Base-by-base conservation (phyloP, 768 basidiomycete species). In the Coprinellus micaceus region DNA sequence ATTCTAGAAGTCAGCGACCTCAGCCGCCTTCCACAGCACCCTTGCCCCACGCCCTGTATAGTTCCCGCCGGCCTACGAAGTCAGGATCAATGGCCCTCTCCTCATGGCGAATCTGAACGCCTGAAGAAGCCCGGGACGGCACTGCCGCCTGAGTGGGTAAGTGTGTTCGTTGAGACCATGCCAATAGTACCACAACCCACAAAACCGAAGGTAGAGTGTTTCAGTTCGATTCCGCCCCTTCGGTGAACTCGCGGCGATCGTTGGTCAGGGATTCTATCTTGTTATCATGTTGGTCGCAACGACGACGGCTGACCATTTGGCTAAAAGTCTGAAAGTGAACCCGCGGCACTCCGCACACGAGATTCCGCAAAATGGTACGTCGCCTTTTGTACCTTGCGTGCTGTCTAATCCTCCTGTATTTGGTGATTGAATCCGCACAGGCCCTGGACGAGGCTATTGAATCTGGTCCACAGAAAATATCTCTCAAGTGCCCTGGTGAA, bases 371-470 rank as follows among this genome's bases (percentile, higher is more conserved):
- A 80, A 79, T 63, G 88, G 94, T 97, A 66, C 58, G 84, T 74
- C 7, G 40, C 10, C 19, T 25, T 17, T 47, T 25, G 22, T 41
- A 29, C 7, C 44, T 26, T 37, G 45, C 24, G 6, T 17, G 7
- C 11, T 13, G 7, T 29, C 33, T 47, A 48, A n/a, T 55, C 25
- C 22, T 40, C 50, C 54, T 25, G 53, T 45, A 47, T 40, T 10
- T 63, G 91, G 91, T 90, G 84, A 70, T 76, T 56, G 74, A 79
- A 52, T 72, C 76, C 4, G 68, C 77, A 47, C 76, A 75, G 13
- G 88, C 86, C n/a, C n/a, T n/a, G 26, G 94, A 98, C 60, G 94
- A 95, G 54, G 96, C 98, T 58, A 96, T 99, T 63, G 76, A 93
- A 46, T 87, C 93, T 17, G 94, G 93, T 12, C 83, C 90, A 2